A percentile compares a stretch with the other conserved stretches of the same genome.
Evolutionary conservation across 23 red algal species (phyloP).

Genomic region (Gracilariopsis chorda): DNA sequence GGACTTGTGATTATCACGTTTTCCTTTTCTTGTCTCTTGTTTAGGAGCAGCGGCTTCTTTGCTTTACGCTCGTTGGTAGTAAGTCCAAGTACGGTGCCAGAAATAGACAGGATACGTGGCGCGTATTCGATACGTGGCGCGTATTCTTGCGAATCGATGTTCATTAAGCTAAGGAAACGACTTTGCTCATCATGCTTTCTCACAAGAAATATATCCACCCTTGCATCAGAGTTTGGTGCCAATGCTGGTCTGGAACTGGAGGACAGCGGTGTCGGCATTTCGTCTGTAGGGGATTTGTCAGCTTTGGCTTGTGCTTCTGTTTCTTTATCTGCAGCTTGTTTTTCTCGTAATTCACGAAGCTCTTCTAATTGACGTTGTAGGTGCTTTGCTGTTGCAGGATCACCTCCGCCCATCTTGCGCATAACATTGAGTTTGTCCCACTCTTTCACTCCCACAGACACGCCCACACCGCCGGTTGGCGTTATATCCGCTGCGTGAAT

Average conservation of each 20-base stretch:
- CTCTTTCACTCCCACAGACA: conserved; percentile 49
- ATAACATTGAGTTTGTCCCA: conserved; percentile 28
- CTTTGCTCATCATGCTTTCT: conserved; percentile 43
- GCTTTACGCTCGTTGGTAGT: not conserved
- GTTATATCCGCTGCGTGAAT: conserved; percentile 45
- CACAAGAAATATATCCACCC: conserved; percentile 41
- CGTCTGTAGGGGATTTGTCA: conserved; percentile 18
- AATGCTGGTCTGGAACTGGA: too few species aligned
- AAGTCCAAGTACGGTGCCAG: not conserved
- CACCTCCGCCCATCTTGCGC: conserved; percentile 10
- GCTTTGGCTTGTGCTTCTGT: not conserved
- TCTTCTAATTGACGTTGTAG: conserved; percentile 20
- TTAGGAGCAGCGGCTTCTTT: not conserved
- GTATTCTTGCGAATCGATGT: conserved; percentile 7
- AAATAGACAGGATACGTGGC: conserved; percentile 1
- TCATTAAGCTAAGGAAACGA: conserved; percentile 18
- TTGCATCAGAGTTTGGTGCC: not conserved
- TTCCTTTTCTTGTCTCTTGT: not conserved
- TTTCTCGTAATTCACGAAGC: not conserved
- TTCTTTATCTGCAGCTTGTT: not conserved
- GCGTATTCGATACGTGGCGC: too few species aligned
- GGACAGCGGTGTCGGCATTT: not conserved
- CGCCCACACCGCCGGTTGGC: not conserved
- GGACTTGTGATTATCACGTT: not conserved
- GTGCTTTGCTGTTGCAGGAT: conserved; percentile 18